Percentiles rank a stretch among this genome's conserved stretches.
Evolutionary conservation across 371 early-diverging fungal genomes (phyloP).

Genomic region (Mortierella sp.): DNA sequence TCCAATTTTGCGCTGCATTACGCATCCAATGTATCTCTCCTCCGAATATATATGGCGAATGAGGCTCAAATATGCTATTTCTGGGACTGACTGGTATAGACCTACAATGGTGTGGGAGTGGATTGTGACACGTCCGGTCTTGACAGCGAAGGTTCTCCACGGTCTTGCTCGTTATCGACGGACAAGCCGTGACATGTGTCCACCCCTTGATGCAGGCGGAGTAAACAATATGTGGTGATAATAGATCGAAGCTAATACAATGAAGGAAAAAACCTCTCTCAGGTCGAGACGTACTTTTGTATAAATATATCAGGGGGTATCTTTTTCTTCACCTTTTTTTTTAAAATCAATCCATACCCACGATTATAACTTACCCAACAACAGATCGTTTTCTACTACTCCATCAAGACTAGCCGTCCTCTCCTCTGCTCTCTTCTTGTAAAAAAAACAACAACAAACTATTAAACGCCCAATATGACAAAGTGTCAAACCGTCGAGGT

Average conservation of each 20-base stretch:
- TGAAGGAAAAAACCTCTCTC: no score
- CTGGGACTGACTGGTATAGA: background rate
- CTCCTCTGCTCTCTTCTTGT: no score
- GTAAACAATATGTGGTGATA: no score
- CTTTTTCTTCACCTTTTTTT: no score
- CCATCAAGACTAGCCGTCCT: no score
- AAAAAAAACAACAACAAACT: background rate
- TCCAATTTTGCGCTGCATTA: background rate
- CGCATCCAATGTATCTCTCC: slow-evolving; percentile 7
- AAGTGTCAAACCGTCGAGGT: slow-evolving; percentile 55
- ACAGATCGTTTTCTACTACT: no score
- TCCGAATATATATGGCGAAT: background rate
- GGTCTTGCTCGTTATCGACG: background rate
- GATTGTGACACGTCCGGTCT: background rate
- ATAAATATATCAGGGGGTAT: no score
- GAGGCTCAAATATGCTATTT: background rate
- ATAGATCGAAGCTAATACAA: no score
- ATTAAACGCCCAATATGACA: slow-evolving; percentile 13
- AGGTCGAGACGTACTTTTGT: no score
- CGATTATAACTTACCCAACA: no score
- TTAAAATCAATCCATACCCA: no score
- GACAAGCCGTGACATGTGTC: background rate
- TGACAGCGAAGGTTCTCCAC: background rate
- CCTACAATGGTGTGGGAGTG: background rate
- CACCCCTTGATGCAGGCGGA: background rate